A percentile compares a stretch with the other conserved stretches of the same genome.
Evolutionary conservation across 202 grass and related monocot species (phyloP).

Genomic region (Cymbopogon flexuosus): DNA sequence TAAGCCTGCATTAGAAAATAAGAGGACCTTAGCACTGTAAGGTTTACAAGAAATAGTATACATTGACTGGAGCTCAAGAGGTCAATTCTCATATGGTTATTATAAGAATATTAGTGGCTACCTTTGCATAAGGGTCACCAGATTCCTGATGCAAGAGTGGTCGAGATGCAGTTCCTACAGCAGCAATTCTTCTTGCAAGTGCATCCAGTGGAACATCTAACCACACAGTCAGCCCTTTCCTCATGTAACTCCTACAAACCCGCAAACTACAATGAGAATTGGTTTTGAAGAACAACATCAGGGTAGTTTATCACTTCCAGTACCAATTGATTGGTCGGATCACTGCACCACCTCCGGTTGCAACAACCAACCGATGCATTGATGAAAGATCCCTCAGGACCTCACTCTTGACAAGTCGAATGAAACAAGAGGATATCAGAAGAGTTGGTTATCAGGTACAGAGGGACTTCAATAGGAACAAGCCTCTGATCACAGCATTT

Average conservation of each 20-base stretch:
- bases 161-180: constrained; percentile 74
- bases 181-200: constrained; percentile 78
- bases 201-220: constrained; percentile 91
- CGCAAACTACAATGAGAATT: constrained; percentile 24
- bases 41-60: neutral
- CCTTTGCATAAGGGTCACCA: constrained; percentile 81
- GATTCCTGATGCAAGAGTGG: constrained; percentile 91
- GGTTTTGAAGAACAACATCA: constrained; percentile 20
- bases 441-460: constrained; percentile 25
- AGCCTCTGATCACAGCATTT: neutral
- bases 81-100: neutral
- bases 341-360: constrained; percentile 89
- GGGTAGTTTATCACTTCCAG: constrained; percentile 37
- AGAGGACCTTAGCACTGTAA: neutral
- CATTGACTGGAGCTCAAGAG: neutral
- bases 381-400: constrained; percentile 80
- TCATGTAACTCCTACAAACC: constrained; percentile 86
- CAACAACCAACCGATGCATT: constrained; percentile 87
- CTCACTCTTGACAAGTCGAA: constrained; percentile 63
- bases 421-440: constrained; percentile 44
- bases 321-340: constrained; percentile 90
- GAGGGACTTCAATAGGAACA: constrained; percentile 17
- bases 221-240: constrained; percentile 77
- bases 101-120: constrained; percentile 18
- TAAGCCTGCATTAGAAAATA: constrained; percentile 55